Percentiles rank a stretch among this genome's conserved stretches.
phyloP scores from a whole-genome alignment of 2,329 filamentous ascomycete species.

The Aspergillus piperis region DNA sequence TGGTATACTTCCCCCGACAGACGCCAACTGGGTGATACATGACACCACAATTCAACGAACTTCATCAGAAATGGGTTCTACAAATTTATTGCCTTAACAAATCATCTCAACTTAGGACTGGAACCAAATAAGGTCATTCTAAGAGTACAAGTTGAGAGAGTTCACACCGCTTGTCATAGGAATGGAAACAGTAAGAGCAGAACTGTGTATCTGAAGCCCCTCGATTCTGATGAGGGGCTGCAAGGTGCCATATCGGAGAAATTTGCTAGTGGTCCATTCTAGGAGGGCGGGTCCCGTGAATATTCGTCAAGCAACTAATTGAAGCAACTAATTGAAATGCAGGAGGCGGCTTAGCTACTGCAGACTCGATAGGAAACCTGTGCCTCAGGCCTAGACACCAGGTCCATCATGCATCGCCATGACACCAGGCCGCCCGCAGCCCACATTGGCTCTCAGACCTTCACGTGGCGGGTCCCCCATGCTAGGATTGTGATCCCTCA shows the following conservation, averaged over 20 bases:
- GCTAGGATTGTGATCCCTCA: conserved; percentile 6
- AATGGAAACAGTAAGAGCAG: background rate
- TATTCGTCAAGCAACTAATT: background rate
- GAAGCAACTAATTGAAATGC: background rate
- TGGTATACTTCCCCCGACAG: background rate
- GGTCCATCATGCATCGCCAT: conserved; percentile 3
- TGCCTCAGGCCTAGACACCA: conserved; percentile 1
- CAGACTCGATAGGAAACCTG: background rate
- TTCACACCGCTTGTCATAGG: background rate
- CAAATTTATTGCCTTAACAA: background rate
- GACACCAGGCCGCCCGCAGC: background rate
- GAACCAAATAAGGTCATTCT: too few species aligned
- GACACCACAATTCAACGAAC: background rate
- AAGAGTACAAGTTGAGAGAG: too few species aligned
- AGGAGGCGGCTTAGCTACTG: conserved; percentile 8
- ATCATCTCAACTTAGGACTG: too few species aligned
- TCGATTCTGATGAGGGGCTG: background rate
- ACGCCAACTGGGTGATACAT: background rate
- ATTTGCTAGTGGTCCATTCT: background rate
- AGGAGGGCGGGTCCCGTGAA: background rate
- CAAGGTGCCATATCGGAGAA: background rate
- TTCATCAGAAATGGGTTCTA: background rate
- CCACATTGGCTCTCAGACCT: background rate
- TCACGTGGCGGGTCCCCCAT: conserved; percentile 8
- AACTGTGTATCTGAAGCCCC: background rate